A percentile compares a stretch with the other conserved stretches of the same genome.
Evolutionary conservation across 192 early-diverging fungal genomes (phyloP).

Genomic region (Linnemannia schmuckeri): DNA sequence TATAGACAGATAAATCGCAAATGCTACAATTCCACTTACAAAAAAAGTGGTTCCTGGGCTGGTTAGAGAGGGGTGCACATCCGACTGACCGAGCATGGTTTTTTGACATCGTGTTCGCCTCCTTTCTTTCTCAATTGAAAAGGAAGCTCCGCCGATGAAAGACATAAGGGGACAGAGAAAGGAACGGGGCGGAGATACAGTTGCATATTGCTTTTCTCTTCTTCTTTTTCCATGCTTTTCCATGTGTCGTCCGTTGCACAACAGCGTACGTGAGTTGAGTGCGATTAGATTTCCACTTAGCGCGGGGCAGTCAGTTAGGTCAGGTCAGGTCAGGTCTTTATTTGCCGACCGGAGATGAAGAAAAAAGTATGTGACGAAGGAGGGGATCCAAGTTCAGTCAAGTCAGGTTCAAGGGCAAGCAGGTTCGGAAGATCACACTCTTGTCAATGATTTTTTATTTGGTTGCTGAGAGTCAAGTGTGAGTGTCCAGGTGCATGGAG

Average conservation of each 20-base stretch:
- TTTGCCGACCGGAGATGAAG: constrained; percentile 1
- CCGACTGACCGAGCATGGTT: background rate
- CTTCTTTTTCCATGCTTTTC: background rate
- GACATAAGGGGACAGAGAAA: background rate
- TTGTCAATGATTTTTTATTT: background rate
- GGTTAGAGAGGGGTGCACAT: too few species aligned
- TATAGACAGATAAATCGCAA: background rate
- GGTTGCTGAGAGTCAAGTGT: background rate
- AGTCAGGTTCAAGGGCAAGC: background rate
- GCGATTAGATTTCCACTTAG: background rate
- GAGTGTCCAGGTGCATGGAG: background rate
- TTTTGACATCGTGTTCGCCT: background rate
- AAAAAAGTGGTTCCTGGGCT: background rate
- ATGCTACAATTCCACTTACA: background rate
- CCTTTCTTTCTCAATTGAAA: background rate
- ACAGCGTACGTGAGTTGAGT: background rate
- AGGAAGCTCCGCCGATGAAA: background rate
- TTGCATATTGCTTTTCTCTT: background rate
- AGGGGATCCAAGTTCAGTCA: background rate
- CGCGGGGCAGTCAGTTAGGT: background rate
- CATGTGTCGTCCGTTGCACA: background rate
- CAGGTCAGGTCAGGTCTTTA: background rate
- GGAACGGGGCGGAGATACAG: background rate
- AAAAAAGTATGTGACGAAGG: too few species aligned
- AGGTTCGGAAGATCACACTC: background rate